Conservation (phyloP, 169 alveolate genomes). For the Theileria equi region DNA sequence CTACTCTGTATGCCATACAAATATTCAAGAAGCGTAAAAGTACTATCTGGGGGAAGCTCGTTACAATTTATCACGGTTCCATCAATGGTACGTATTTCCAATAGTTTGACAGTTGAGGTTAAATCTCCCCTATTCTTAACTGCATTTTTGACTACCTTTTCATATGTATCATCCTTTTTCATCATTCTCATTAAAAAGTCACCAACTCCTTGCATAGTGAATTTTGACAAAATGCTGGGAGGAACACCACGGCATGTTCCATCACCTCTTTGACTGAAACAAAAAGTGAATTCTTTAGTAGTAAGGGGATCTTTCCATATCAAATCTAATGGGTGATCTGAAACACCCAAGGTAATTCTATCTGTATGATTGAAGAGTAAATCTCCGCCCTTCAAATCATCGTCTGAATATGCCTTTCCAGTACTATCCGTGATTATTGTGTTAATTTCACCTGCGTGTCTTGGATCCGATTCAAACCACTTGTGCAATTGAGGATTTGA, state of each 20-base stretch:
- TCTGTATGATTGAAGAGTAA: slow-evolving; percentile 16
- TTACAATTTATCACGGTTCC: slow-evolving; percentile 19
- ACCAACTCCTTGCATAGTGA: slow-evolving; percentile 32
- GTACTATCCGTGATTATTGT: slow-evolving; percentile 41
- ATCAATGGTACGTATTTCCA: slow-evolving; percentile 9
- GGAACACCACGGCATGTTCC: slow-evolving; percentile 56
- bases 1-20: slow-evolving; percentile 21
- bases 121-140: neutral
- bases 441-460: slow-evolving; percentile 22
- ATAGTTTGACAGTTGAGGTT: slow-evolving; percentile 38
- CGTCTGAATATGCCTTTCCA: slow-evolving; percentile 51
- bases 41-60: slow-evolving; percentile 24
- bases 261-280: slow-evolving; percentile 25
- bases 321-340: slow-evolving; percentile 54
- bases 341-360: slow-evolving; percentile 45
- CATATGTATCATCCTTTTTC: slow-evolving; percentile 21
- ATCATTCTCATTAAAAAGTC: slow-evolving; percentile 16
- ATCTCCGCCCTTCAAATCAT: slow-evolving; percentile 30
- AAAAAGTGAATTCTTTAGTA: slow-evolving; percentile 30
- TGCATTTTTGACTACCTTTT: slow-evolving; percentile 15
- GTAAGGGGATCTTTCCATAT: slow-evolving; percentile 46
- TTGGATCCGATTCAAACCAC: slow-evolving; percentile 33
- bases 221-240: slow-evolving; percentile 26
- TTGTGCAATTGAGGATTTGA: slow-evolving; percentile 33
- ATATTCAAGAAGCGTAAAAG: slow-evolving; percentile 34